Percentiles rank a stretch among this genome's conserved stretches.
Evolutionary conservation across 208 protist genomes (phyloP).

Genomic region (Phytomonas francai): DNA sequence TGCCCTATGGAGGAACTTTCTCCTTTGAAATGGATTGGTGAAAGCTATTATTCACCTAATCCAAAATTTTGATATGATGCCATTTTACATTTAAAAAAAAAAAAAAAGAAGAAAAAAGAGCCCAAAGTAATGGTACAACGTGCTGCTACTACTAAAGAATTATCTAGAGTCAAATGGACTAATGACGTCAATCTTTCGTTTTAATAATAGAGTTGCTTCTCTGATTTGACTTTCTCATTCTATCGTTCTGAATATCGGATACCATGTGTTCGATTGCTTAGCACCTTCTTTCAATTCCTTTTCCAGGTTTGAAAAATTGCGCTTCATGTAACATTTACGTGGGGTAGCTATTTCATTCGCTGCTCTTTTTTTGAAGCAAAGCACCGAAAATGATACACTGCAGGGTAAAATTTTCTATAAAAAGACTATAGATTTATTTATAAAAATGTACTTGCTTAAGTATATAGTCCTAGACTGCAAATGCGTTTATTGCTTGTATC

Average conservation of each 20-base stretch:
- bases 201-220: background rate
- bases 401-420: background rate
- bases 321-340: background rate
- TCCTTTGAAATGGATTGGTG: no score
- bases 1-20: no score
- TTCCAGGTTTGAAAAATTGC: background rate
- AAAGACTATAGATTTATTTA: background rate
- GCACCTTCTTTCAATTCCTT: background rate
- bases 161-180: background rate
- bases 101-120: background rate
- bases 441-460: background rate
- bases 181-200: background rate
- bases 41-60: background rate
- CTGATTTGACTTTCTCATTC: slow-evolving; percentile 1
- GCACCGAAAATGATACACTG: background rate
- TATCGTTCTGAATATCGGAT: slow-evolving; percentile 7
- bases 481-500: background rate
- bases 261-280: slow-evolving; percentile 4
- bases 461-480: background rate
- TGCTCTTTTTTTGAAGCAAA: background rate
- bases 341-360: background rate
- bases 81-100: background rate
- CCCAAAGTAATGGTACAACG: background rate
- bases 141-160: background rate
- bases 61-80: background rate